phyloP scores from a whole-genome alignment of 2,329 filamentous ascomycete genomes.

The Fusarium palustre region DNA sequence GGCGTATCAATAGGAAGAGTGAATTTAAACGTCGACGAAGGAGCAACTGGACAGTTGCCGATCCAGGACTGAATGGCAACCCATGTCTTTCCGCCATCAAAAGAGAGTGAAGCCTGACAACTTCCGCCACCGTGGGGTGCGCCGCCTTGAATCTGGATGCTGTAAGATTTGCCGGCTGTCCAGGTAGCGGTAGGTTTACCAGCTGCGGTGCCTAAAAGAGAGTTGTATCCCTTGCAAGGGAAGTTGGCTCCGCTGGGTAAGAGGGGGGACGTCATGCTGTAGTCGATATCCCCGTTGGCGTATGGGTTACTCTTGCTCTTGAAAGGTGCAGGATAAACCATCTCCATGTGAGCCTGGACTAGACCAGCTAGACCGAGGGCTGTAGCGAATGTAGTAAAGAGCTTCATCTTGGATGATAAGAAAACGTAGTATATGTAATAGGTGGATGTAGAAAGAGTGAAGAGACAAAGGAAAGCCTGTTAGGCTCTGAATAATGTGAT shows the following conservation, averaged over 20 bases:
- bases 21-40: slow-evolving; percentile 69
- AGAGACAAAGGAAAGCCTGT: slow-evolving; percentile 1
- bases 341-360: slow-evolving; percentile 66
- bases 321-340: slow-evolving; percentile 64
- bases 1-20: slow-evolving; percentile 64
- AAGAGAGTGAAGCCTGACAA: slow-evolving; percentile 80
- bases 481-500: background rate
- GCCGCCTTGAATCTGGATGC: slow-evolving; percentile 71
- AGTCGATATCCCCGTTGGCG: slow-evolving; percentile 67
- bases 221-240: slow-evolving; percentile 77
- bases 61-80: slow-evolving; percentile 71
- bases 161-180: slow-evolving; percentile 70
- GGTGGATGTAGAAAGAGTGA: background rate
- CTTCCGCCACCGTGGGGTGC: slow-evolving; percentile 76
- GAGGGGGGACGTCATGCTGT: slow-evolving; percentile 77
- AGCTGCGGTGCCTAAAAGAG: slow-evolving; percentile 58
- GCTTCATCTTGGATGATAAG: slow-evolving; percentile 15
- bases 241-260: slow-evolving; percentile 70
- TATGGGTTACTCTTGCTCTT: slow-evolving; percentile 64
- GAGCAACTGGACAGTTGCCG: slow-evolving; percentile 61
- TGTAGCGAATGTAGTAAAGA: slow-evolving; percentile 47
- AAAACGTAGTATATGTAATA: background rate
- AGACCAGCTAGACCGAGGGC: slow-evolving; percentile 57
- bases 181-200: slow-evolving; percentile 70
- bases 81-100: slow-evolving; percentile 76